Evolutionary conservation across 2,329 filamentous ascomycete species (phyloP).

Genomic region (Ceratocystis smalleyi): DNA sequence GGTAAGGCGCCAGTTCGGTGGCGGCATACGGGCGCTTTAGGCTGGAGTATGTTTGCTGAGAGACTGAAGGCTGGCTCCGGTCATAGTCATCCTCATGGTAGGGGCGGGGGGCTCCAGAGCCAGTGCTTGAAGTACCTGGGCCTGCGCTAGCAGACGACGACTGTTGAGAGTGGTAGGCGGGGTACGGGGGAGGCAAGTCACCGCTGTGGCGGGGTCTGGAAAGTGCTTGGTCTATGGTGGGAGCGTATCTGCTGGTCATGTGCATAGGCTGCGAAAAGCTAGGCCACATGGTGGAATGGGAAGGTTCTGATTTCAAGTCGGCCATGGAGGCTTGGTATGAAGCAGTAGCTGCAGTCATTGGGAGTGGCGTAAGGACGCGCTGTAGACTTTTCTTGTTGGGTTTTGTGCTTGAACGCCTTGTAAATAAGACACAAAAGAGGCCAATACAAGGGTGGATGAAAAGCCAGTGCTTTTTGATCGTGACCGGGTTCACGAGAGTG

Average conservation of each 20-base stretch:
- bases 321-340: constrained; percentile 30
- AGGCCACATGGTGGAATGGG: constrained; percentile 42
- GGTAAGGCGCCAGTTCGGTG: constrained; percentile 36
- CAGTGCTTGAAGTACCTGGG: background rate
- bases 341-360: constrained; percentile 14
- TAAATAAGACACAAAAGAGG: background rate
- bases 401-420: background rate
- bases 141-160: constrained; percentile 5
- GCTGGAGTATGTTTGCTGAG: constrained; percentile 37
- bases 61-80: constrained; percentile 23
- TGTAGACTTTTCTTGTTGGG: background rate
- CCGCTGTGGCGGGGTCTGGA: constrained; percentile 24
- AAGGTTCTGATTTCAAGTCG: constrained; percentile 45
- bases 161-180: constrained; percentile 29
- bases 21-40: constrained; percentile 42
- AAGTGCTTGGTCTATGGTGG: constrained; percentile 33
- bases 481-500: background rate
- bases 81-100: constrained; percentile 33
- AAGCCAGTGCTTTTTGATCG: background rate
- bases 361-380: background rate
- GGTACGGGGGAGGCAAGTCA: constrained; percentile 31
- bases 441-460: background rate
- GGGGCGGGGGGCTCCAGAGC: background rate
- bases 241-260: constrained; percentile 32
- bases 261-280: constrained; percentile 42